phyloP scores from a whole-genome alignment of 78 protist genomes.

The Bigelowiella natans region DNA sequence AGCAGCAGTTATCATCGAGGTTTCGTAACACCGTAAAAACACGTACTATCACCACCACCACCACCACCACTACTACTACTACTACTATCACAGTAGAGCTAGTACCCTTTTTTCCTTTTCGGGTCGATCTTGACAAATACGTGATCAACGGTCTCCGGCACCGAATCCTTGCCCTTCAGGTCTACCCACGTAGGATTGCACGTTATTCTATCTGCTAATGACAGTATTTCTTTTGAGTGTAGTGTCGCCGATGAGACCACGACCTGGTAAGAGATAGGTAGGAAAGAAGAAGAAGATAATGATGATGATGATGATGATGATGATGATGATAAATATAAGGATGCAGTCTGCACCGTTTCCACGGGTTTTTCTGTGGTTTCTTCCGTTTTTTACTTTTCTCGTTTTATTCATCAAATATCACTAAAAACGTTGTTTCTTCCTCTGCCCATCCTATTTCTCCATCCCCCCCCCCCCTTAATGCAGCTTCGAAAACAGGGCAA shows the following conservation, averaged over 20 bases:
- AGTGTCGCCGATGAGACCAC: slow-evolving; percentile 71
- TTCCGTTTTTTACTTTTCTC: slow-evolving; percentile 21
- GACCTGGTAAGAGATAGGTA: too few relatives aligned
- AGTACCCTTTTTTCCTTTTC: too few relatives aligned
- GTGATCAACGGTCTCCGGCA: slow-evolving; percentile 66
- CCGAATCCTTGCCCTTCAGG: slow-evolving; percentile 63
- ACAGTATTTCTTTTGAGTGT: slow-evolving; percentile 42
- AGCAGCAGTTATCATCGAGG: too few relatives aligned
- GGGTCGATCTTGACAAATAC: too few relatives aligned
- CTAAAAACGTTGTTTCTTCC: background rate
- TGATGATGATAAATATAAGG: background rate
- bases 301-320: background rate
- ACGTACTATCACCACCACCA: too few relatives aligned
- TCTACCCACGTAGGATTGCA: slow-evolving; percentile 85
- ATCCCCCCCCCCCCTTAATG: too few relatives aligned
- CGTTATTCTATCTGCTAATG: slow-evolving; percentile 42
- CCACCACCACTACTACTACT: too few relatives aligned
- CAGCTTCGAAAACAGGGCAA: background rate
- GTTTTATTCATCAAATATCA: slow-evolving; percentile 17
- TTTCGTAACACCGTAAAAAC: too few relatives aligned
- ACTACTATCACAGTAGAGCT: too few relatives aligned
- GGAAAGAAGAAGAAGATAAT: background rate
- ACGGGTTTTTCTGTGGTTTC: background rate
- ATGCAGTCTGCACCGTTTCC: background rate
- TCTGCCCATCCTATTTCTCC: slow-evolving; percentile 14